Percentiles rank a stretch among this genome's conserved stretches.
These are phyloP conservation scores for Populus hybrid DNA, from an alignment of 441 rosid genomes.

Conservation along the genomic window DNA sequence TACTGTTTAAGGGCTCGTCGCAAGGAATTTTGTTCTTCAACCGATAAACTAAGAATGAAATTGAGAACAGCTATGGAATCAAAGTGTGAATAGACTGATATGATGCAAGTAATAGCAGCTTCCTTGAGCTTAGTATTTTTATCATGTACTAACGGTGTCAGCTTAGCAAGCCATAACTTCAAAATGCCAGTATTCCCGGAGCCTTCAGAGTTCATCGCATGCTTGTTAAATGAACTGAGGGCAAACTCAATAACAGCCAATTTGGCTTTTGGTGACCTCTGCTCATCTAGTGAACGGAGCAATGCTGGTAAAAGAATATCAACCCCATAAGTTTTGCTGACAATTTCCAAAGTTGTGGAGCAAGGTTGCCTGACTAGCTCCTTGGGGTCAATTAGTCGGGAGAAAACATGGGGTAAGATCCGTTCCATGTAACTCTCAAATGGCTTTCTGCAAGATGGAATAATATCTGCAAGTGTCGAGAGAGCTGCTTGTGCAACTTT, in stretches of 20 bases:
- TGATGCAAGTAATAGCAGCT: conserved; percentile 87
- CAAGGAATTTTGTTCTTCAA: conserved; percentile 96
- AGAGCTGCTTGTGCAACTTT: conserved; percentile 99
- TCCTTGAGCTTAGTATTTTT: conserved; percentile 95
- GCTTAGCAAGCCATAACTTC: conserved; percentile 91
- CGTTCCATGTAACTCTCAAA: conserved; percentile 98
- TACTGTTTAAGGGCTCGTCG: conserved; percentile 91
- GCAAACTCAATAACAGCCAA: conserved; percentile 97
- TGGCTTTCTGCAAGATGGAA: conserved; percentile 88
- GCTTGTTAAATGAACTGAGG: conserved; percentile 78
- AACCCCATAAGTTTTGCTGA: conserved; percentile 85
- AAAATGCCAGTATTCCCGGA: conserved; percentile 81
- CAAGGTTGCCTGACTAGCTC: conserved; percentile 94
- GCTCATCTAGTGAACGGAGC: conserved; percentile 97
- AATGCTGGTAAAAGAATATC: conserved; percentile 93
- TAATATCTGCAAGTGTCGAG: conserved; percentile 87
- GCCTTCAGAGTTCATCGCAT: conserved; percentile 71
- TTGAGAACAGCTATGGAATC: conserved; percentile 87
- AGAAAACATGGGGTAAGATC: conserved; percentile 94
- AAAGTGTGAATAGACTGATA: conserved; percentile 86
- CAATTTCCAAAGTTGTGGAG: conserved; percentile 77
- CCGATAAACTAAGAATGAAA: conserved; percentile 89
- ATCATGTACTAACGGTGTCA: conserved; percentile 78
- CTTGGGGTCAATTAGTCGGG: conserved; percentile 94
- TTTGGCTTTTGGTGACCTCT: conserved; percentile 98